Conservation (phyloP, 768 basidiomycete genomes). For the Termitomyces sp. region DNA sequence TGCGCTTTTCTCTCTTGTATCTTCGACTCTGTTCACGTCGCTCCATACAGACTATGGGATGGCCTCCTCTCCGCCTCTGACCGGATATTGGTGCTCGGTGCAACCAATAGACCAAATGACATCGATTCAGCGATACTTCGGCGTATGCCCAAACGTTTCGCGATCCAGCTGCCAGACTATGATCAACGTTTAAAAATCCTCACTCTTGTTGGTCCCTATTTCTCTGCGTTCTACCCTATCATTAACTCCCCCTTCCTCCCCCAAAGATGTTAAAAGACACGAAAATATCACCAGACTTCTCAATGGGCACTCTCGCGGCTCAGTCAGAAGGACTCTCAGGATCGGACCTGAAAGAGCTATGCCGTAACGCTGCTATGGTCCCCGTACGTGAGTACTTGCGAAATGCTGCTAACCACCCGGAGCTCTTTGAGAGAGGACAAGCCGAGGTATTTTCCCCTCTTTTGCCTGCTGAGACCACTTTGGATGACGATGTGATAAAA, state of each 20-base stretch:
- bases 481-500: constrained; percentile 21
- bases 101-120: constrained; percentile 93
- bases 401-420: constrained; percentile 34
- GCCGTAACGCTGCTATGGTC: constrained; percentile 90
- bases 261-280: constrained; percentile 89
- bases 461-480: background rate
- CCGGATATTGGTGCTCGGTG: constrained; percentile 86
- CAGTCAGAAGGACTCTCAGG: constrained; percentile 77
- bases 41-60: constrained; percentile 76
- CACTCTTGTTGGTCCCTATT: constrained; percentile 45
- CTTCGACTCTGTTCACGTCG: background rate
- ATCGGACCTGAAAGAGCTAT: constrained; percentile 88
- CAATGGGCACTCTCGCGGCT: constrained; percentile 56
- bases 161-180: constrained; percentile 71
- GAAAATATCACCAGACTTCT: constrained; percentile 54
- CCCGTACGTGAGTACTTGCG: constrained; percentile 84
- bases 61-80: constrained; percentile 79
- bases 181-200: constrained; percentile 85
- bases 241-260: background rate
- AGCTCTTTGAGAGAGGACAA: constrained; percentile 41
- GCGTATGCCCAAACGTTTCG: constrained; percentile 98
- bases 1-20: constrained; percentile 26
- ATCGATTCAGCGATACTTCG: constrained; percentile 82
- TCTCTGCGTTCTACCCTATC: background rate
- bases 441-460: constrained; percentile 28